Percentiles rank a stretch among this genome's conserved stretches.
These are phyloP conservation scores for Polyplosphaeria fusca DNA, from an alignment of 495 filamentous ascomycete genomes.

Conservation along the genomic window DNA sequence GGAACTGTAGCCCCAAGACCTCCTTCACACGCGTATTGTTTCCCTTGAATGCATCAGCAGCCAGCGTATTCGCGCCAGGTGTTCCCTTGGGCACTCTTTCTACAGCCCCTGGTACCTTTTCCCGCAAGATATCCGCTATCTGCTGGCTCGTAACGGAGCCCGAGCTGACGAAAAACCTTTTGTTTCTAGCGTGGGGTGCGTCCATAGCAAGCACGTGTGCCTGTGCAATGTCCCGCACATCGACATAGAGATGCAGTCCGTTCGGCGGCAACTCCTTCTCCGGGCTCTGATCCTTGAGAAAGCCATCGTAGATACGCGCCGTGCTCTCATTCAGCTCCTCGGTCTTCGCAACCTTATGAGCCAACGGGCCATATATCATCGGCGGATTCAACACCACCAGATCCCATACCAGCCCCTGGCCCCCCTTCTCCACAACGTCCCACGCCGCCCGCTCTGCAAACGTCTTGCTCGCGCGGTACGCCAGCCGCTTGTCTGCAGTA, in stretches of 20 bases:
- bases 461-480: constrained; percentile 6
- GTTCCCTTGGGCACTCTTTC: constrained; percentile 1
- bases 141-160: constrained; percentile 2
- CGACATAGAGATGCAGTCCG: constrained; percentile 5
- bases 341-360: neutral
- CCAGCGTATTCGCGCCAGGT: constrained; percentile 1
- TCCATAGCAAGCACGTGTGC: constrained; percentile 12
- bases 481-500: neutral
- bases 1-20: neutral
- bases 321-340: constrained; percentile 13
- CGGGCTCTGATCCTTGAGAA: constrained; percentile 2
- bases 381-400: constrained; percentile 5
- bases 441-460: constrained; percentile 14
- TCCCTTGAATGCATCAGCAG: neutral
- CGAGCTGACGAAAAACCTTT: neutral
- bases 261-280: constrained; percentile 2
- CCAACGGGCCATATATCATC: constrained; percentile 5
- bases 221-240: constrained; percentile 7
- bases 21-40: neutral
- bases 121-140: constrained; percentile 10
- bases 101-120: neutral
- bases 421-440: neutral
- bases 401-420: neutral
- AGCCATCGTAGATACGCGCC: constrained; percentile 1
- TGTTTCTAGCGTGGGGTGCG: neutral